phyloP scores from a whole-genome alignment of 164 flowering plant species.

The Buxus sempervirens region DNA sequence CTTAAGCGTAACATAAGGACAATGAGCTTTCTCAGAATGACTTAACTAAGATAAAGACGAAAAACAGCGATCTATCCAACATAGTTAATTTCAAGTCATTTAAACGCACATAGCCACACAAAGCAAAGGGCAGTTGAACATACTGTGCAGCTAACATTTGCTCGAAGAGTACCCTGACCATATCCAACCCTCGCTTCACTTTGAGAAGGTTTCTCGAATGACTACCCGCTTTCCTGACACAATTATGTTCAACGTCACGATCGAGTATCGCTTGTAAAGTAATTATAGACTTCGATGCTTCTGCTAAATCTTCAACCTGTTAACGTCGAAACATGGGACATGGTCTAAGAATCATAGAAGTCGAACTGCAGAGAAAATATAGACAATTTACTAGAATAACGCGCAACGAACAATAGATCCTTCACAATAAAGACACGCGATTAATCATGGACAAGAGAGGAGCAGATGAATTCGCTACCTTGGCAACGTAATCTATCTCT shows the following conservation, averaged over 20 bases:
- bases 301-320: slow-evolving; percentile 72
- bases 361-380: neutral
- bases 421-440: neutral
- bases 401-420: neutral
- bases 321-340: neutral
- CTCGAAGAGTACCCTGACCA: slow-evolving; percentile 87
- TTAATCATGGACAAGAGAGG: neutral
- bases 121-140: slow-evolving; percentile 18
- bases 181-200: slow-evolving; percentile 90
- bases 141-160: slow-evolving; percentile 71
- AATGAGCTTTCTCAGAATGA: no score
- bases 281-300: slow-evolving; percentile 60
- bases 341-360: neutral
- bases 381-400: neutral
- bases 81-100: neutral
- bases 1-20: no score
- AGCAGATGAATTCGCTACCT: slow-evolving; percentile 34
- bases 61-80: no score
- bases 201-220: slow-evolving; percentile 84
- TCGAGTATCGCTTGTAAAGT: slow-evolving; percentile 58
- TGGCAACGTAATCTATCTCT: slow-evolving; percentile 91
- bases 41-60: no score
- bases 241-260: slow-evolving; percentile 48
- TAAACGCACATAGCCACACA: no score
- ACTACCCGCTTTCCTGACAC: slow-evolving; percentile 72